Percentiles rank a stretch among this genome's conserved stretches.
Conservation (phyloP, 192 early-diverging fungal species). For the Coemansia sp. region DNA sequence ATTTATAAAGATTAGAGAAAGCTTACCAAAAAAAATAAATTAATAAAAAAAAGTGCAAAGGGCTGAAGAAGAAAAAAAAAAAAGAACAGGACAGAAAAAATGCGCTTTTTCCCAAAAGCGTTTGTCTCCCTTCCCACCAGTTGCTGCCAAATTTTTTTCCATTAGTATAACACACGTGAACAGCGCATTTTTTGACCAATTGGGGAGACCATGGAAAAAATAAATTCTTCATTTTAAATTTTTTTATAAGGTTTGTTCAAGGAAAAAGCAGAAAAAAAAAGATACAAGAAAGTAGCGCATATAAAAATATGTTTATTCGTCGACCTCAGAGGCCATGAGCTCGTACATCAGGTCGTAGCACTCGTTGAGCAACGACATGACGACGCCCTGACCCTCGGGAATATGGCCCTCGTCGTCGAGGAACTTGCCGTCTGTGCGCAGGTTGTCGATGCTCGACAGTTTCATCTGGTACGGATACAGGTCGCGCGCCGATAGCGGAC, state of each 20-base stretch:
- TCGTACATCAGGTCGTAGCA: conserved; percentile 86
- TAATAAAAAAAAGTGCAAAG: conserved; percentile 5
- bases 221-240: too few species aligned
- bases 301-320: conserved; percentile 29
- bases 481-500: conserved; percentile 69
- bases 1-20: background rate
- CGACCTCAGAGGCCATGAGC: conserved; percentile 61
- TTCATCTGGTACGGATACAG: conserved; percentile 90
- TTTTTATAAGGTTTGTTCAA: background rate
- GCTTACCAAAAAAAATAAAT: conserved; percentile 16
- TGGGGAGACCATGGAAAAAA: too few species aligned
- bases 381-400: conserved; percentile 84
- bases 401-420: conserved; percentile 76
- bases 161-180: too few species aligned
- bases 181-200: too few species aligned
- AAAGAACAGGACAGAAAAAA: background rate
- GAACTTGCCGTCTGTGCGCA: conserved; percentile 85
- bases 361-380: conserved; percentile 80
- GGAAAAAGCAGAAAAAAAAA: background rate
- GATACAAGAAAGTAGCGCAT: background rate
- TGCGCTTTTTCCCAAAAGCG: background rate
- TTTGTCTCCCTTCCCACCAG: background rate
- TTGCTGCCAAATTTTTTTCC: background rate
- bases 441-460: conserved; percentile 74
- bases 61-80: background rate